Base-by-base conservation (phyloP, 2,329 filamentous ascomycete genomes). In the Aspergillus udagawae region DNA sequence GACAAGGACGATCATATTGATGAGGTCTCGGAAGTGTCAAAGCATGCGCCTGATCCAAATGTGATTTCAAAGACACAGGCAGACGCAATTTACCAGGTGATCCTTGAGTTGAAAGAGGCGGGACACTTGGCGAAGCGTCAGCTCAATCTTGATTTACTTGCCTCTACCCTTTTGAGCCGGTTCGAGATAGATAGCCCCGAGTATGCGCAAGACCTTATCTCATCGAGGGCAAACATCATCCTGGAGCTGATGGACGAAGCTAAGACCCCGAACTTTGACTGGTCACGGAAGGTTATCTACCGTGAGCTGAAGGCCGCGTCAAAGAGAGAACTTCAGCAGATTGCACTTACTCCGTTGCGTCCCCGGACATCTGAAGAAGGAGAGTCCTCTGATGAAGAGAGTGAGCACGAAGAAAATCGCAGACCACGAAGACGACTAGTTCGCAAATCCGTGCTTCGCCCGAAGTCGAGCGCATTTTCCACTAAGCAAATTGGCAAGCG, bases 361-460 rank as follows among this genome's bases (percentile, higher is more conserved):
- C 65, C 67, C n/a, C 65, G 71, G 20, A 35, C 59, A 14, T 45
- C 57, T 1, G 59, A 64, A 8, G 63, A 67, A 25, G 70, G 68
- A n/a, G 67, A 66, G 28, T 68, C 71, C 6, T 73, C 72, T 35
- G 65, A 64, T 9, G 66, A 75, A 44, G 69, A 70, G 32, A 66
- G 64, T 6, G 67, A 72, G 6, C 59, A 62, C 12, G 63, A 68
- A 38, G 65, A 66, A 49, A 57, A 66, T 27, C 61, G 65, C 35
- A 62, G 63, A 47, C 59, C 57, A 14, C 60, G 66, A 51, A 65
- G 65, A 57, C 64, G 68, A 32, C 66, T 73, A 54, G 69, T 70
- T 35, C 71, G 71, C 54, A 79, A 77, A 63, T 79, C 77, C 2
- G 73, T 79, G 3, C 68, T 79, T 12, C 75, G 77, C 6, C 77